Conservation (phyloP, 208 protist species). For the Endotrypanum monterogeii region DNA sequence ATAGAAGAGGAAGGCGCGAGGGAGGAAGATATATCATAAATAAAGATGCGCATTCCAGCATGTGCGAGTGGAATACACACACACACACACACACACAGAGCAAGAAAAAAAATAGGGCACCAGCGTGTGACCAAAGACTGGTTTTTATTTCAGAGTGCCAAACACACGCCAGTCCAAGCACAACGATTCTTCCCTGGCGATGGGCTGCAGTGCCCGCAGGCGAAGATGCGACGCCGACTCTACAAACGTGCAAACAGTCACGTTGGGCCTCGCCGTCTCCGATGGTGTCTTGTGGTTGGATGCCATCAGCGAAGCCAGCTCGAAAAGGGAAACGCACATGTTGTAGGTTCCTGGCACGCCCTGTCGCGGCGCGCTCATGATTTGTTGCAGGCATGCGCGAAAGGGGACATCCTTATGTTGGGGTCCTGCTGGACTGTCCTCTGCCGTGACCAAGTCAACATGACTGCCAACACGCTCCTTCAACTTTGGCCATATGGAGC, state of each 20-base stretch:
- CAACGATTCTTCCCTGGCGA: constrained; percentile 28
- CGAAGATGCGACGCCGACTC: constrained; percentile 38
- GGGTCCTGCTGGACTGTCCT: constrained; percentile 12
- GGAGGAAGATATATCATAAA: background rate
- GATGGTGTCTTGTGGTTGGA: constrained; percentile 26
- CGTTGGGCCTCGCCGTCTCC: constrained; percentile 29
- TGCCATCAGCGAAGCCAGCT: constrained; percentile 40
- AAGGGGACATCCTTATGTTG: constrained; percentile 18
- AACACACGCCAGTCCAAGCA: constrained; percentile 27
- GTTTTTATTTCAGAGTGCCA: constrained; percentile 15
- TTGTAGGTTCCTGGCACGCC: constrained; percentile 53
- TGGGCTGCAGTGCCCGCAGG: constrained; percentile 29
- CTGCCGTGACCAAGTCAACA: constrained; percentile 39
- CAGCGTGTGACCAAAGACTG: background rate
- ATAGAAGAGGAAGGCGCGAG: background rate
- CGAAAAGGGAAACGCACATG: constrained; percentile 60
- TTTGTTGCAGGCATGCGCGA: constrained; percentile 18
- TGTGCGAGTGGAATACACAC: background rate
- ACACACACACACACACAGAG: too few species aligned
- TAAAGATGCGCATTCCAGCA: background rate
- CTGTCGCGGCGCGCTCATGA: constrained; percentile 44
- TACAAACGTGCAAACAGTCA: constrained; percentile 28
- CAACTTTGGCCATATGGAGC: constrained; percentile 56
- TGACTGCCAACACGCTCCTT: constrained; percentile 43
- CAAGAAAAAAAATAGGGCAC: background rate